These are phyloP conservation scores for Trichomonas vaginalis DNA, from an alignment of 208 protist genomes.

Conservation along the genomic window DNA sequence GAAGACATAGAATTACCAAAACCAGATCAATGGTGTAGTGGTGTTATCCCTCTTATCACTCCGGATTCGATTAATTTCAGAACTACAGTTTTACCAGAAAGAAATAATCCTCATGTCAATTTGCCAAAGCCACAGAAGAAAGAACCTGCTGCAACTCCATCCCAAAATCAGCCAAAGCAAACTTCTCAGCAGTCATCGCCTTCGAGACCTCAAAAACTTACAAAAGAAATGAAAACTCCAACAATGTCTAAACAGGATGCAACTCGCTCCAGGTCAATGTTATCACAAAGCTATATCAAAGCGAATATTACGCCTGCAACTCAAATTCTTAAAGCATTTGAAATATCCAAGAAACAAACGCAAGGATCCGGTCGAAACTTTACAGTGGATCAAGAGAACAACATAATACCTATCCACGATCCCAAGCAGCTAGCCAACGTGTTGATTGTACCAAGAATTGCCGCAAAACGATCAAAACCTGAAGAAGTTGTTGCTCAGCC, in stretches of 20 bases:
- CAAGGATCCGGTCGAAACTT: not conserved
- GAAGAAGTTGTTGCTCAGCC: not conserved
- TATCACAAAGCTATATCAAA: not conserved
- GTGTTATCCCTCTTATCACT: not conserved
- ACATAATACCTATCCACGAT: not conserved
- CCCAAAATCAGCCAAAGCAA: not conserved
- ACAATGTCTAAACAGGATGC: not conserved
- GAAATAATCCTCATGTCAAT: not conserved
- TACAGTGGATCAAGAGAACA: not conserved
- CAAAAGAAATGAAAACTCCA: not conserved
- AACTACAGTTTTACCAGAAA: not conserved
- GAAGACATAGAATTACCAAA: not conserved
- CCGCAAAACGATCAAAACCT: not conserved
- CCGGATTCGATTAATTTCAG: not conserved
- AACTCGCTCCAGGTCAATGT: not conserved
- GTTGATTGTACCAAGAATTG: not conserved
- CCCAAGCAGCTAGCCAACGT: not conserved
- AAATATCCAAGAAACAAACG: not conserved
- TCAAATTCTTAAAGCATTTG: not conserved
- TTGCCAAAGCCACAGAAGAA: not conserved
- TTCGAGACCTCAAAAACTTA: not conserved
- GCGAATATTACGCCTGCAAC: not conserved
- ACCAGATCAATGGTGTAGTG: not conserved
- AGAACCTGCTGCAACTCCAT: not conserved
- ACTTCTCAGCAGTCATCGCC: not conserved